A percentile compares a stretch with the other conserved stretches of the same genome.
Conservation (phyloP, 805 yeast species). For the Hyphopichia homilentoma region DNA sequence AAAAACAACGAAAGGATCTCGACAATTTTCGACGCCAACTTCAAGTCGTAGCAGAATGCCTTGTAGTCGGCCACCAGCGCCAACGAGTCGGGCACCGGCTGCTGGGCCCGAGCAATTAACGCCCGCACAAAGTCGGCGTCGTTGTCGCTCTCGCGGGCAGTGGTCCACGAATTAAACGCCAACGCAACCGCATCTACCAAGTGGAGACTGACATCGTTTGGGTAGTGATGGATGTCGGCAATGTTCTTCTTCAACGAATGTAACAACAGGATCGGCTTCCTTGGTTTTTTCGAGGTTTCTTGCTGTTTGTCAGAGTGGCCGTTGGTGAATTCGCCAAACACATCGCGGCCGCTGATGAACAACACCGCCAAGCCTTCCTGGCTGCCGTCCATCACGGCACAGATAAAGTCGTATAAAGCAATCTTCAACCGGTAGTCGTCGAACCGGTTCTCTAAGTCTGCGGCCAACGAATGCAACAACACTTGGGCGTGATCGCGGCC, state of each 20-base stretch:
- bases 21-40: conserved; percentile 61
- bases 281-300: conserved; percentile 16
- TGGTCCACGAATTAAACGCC: conserved; percentile 77
- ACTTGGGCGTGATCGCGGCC: conserved; percentile 61
- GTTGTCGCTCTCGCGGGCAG: conserved; percentile 48
- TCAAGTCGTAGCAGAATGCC: conserved; percentile 49
- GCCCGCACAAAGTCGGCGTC: conserved; percentile 47
- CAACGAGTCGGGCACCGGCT: neutral
- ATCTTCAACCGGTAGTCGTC: conserved; percentile 52
- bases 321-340: conserved; percentile 33
- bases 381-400: conserved; percentile 64
- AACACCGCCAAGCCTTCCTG: conserved; percentile 77
- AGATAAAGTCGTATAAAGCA: conserved; percentile 58
- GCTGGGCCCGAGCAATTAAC: conserved; percentile 32
- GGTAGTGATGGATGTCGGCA: conserved; percentile 48
- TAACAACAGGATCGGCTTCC: conserved; percentile 41
- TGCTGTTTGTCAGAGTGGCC: conserved; percentile 3
- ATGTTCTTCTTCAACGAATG: conserved; percentile 54
- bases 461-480: conserved; percentile 55
- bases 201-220: conserved; percentile 61
- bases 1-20: conserved; percentile 73
- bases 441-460: conserved; percentile 56
- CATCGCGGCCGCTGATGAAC: conserved; percentile 58
- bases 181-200: conserved; percentile 68
- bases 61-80: conserved; percentile 20